Base-by-base conservation (phyloP, 2,329 filamentous ascomycete genomes). In the Alternaria tenuissima region DNA sequence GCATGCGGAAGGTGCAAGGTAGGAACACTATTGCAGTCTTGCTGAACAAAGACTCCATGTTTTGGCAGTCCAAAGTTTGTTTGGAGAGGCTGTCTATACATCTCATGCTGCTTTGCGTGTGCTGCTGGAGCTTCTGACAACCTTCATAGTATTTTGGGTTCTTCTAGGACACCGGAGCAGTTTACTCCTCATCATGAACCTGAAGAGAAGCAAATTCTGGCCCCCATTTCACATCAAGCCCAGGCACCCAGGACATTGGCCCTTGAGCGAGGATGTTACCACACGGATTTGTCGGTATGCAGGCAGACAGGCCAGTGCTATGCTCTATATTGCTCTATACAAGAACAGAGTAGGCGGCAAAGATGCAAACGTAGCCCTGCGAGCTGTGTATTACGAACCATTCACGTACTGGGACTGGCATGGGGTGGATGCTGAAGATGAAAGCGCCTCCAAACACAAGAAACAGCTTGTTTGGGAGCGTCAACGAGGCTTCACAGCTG, bases 401-500 rank as follows among this genome's bases (percentile, higher is more conserved):
- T 74, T 73, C 52, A 69, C 62, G 4, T 74, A 70, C 58, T 71
- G 60, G 63, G 71, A 74, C 57, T 75, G 72, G 71, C 57, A 67
- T 46, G 65, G 62, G 1, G 18, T 61, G 3, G 36, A 51, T 55
- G 48, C 54, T 16, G 52, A 60, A 42, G 53, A 59, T 12, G 32
- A 20, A 3, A 44, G 26, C 38, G 52, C 61, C 1, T 49, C 44
- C 12, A 48, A 51, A 7, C 36, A 48, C 9, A 71, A 67, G 47
- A 57, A 54, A 20, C 56, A 66, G 34, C 52, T 69, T 16, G 41
- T 69, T 7, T 67, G 66, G 64, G 65, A 71, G 36, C 52, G 62
- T 11, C 55, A 68, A 30, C 57, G 62, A 34, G 63, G 55, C 2
- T 72, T 64, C 42, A 41, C 18, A 44, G 14, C n/a, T 18, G 42